phyloP scores from a whole-genome alignment of 805 yeast species.

The Teunomyces aglyptinius region DNA sequence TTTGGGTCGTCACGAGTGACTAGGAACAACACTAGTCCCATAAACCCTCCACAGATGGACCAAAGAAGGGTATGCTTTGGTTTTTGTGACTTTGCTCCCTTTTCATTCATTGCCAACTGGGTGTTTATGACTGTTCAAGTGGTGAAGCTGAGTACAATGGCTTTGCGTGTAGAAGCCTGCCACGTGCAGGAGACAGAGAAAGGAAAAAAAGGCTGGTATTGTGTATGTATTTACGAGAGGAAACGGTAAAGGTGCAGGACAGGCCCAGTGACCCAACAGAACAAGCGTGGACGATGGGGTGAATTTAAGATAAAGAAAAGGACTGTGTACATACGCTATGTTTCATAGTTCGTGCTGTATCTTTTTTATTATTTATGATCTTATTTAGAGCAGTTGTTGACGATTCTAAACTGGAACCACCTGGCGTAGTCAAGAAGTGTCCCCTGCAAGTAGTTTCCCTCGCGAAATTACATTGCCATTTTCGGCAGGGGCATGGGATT shows the following conservation, averaged over 20 bases:
- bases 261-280: too few species aligned
- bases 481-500: neutral
- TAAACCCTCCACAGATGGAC: neutral
- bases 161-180: neutral
- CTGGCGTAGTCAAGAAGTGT: neutral
- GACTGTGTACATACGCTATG: too few species aligned
- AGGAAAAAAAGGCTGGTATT: too few species aligned
- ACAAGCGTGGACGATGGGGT: too few species aligned
- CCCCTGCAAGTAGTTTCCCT: neutral
- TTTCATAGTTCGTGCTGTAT: too few species aligned
- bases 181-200: neutral
- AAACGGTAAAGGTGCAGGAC: too few species aligned
- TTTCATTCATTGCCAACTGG: slow-evolving; percentile 1
- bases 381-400: neutral
- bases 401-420: neutral
- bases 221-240: too few species aligned
- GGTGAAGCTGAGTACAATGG: too few species aligned
- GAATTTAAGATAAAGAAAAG: too few species aligned
- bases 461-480: neutral
- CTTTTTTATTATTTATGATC: neutral
- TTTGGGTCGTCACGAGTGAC: neutral
- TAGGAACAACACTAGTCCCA: neutral
- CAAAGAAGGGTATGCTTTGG: neutral
- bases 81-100: neutral
- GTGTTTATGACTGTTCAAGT: too few species aligned